phyloP scores from a whole-genome alignment of 2,329 filamentous ascomycete genomes.

The Trichoderma pleuroti region DNA sequence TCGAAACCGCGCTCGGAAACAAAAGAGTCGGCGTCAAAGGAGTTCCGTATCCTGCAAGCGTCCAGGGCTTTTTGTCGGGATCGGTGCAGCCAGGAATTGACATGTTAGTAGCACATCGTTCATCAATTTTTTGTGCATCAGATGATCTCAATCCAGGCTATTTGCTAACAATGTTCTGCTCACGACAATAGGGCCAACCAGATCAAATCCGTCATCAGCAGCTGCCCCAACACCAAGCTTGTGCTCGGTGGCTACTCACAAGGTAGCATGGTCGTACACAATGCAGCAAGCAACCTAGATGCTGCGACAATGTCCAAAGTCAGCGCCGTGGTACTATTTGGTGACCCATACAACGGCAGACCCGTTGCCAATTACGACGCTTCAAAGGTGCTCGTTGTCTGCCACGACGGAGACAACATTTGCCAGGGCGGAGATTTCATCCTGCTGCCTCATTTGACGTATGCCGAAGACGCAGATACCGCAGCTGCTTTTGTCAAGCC shows the following conservation, averaged over 20 bases:
- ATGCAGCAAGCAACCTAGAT: constrained; percentile 27
- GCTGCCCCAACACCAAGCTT: constrained; percentile 27
- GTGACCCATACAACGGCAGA: constrained; percentile 28
- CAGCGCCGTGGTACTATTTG: constrained; percentile 33
- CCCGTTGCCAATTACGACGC: constrained; percentile 25
- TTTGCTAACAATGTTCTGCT: neutral
- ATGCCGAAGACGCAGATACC: constrained; percentile 24
- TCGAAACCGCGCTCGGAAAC: constrained; percentile 19
- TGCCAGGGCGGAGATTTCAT: constrained; percentile 31
- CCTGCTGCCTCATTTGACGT: constrained; percentile 28
- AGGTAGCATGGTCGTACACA: constrained; percentile 29
- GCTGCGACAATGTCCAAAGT: constrained; percentile 25
- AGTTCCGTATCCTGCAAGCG: constrained; percentile 28
- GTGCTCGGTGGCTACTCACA: constrained; percentile 31
- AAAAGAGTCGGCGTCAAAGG: constrained; percentile 27
- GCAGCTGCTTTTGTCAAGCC: constrained; percentile 25
- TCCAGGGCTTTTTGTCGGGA: constrained; percentile 28
- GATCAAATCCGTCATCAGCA: constrained; percentile 29
- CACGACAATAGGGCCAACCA: constrained; percentile 32
- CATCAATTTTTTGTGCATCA: too few relatives aligned
- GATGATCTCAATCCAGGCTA: neutral
- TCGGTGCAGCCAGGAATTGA: constrained; percentile 22
- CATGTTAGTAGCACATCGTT: constrained; percentile 23
- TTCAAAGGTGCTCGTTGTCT: constrained; percentile 25
- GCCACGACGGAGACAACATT: constrained; percentile 30